Percentiles rank a stretch among this genome's conserved stretches.
Conservation (phyloP, 192 early-diverging fungal species). For the Piromyces finnis region DNA sequence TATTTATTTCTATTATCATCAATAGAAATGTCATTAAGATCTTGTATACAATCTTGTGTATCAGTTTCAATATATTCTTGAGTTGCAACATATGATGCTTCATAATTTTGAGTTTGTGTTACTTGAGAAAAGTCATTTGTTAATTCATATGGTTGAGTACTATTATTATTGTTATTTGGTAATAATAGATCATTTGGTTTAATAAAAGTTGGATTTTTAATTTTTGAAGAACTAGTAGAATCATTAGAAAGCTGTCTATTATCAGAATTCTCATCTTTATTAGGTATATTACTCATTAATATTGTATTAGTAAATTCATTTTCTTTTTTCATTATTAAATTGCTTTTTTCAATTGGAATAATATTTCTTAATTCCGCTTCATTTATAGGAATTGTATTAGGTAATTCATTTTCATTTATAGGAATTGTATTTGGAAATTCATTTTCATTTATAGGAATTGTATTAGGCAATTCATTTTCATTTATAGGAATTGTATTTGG, state of each 20-base stretch:
- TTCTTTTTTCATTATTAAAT: too few relatives aligned
- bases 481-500: too few relatives aligned
- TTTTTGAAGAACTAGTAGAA: not conserved
- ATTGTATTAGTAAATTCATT: too few relatives aligned
- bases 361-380: too few relatives aligned
- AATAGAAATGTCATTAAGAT: not conserved
- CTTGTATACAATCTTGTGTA: not conserved
- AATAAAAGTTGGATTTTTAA: not conserved
- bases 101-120: not conserved
- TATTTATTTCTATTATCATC: not conserved
- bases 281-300: too few relatives aligned
- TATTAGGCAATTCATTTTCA: not conserved
- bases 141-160: not conserved
- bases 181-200: not conserved
- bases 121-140: not conserved
- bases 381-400: not conserved
- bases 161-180: not conserved
- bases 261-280: too few relatives aligned
- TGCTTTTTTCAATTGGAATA: too few relatives aligned
- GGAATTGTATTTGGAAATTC: too few relatives aligned
- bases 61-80: not conserved
- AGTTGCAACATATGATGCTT: not conserved
- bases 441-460: not conserved
- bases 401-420: not conserved
- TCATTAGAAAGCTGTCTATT: too few relatives aligned